These are phyloP conservation scores for Colletotrichum costaricense DNA, from an alignment of 2,329 filamentous ascomycete species.

Conservation along the genomic window DNA sequence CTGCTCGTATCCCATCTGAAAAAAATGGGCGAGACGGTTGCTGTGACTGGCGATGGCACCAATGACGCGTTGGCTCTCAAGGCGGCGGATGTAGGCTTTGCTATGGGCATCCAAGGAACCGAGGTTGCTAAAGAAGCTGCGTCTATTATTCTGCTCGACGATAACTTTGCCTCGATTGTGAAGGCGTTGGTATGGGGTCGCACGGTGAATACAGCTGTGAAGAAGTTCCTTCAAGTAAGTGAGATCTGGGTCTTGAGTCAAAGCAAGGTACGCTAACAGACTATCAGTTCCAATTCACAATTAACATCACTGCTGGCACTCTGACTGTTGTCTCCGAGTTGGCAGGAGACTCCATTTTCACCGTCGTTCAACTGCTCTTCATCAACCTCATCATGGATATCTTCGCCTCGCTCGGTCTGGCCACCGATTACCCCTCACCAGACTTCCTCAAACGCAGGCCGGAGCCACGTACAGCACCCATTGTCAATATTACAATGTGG, in stretches of 20 bases:
- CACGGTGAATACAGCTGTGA: constrained; percentile 71
- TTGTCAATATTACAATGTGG: constrained; percentile 80
- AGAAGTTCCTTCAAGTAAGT: constrained; percentile 69
- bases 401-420: constrained; percentile 64
- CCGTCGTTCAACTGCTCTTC: constrained; percentile 69
- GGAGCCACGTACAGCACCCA: constrained; percentile 42
- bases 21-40: constrained; percentile 68
- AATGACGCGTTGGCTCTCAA: constrained; percentile 72
- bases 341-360: constrained; percentile 63
- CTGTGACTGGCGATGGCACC: constrained; percentile 71
- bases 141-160: constrained; percentile 71
- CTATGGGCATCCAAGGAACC: constrained; percentile 71
- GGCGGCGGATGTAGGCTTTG: constrained; percentile 71
- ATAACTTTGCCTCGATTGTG: constrained; percentile 70
- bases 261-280: background rate
- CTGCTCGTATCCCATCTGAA: constrained; percentile 72
- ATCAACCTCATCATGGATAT: constrained; percentile 72
- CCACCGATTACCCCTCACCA: constrained; percentile 50
- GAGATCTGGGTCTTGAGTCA: background rate
- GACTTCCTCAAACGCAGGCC: constrained; percentile 48
- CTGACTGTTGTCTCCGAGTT: constrained; percentile 68
- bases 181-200: constrained; percentile 73
- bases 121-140: constrained; percentile 73
- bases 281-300: constrained; percentile 66
- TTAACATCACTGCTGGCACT: constrained; percentile 71